Evolutionary conservation across 345 rosid genomes (phyloP), one percentile per base, ranked within the genome.

Genomic region (Camelina sativa): DNA sequence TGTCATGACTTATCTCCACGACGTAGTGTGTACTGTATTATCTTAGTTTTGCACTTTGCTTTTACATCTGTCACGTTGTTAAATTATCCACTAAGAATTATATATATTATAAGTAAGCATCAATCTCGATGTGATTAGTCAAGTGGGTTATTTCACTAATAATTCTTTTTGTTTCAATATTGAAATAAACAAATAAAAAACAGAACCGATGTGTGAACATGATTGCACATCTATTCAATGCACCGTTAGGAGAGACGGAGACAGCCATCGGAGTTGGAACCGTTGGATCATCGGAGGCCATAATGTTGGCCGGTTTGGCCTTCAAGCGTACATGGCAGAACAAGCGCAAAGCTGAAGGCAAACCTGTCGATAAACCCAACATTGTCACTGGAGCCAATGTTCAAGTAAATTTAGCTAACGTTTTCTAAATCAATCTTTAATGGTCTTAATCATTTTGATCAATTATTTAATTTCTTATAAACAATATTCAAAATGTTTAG

Each of bases 331-430:
- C 78, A 53, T 86, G 88, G 90, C 90, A 86, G 52, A 84, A 86
- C 82, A 82, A 74, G 73, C 82, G 85, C n/a, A 80, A 69, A 40
- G 84, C 85, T 2, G 69, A 82, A 48, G 90, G 86, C 25, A 76
- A 76, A 62, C 86, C 90, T 0, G 50, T 17, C 34, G 84, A 86
- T 76, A 86, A 83, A 40, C 90, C 90, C 28, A 86, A 86, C 82
- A 86, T 86, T 73, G 90, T 86, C 71, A 86, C 90, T 10, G 88
- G 90, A 22, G 90, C 90, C 75, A 86, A 86, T 76, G 90, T 86
- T 65, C 86, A 86, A 82, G 86, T 77, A 77, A 75, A 59, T 28
- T 1, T 48, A 54, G 9, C 35, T 8, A 55, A 34, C 23, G 44
- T 34, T 6, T 37, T 19, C 10, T 19, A 11, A 3, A 60, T 51